phyloP scores from a whole-genome alignment of 352 stramenopile genomes.

The Globisporangium splendens region DNA sequence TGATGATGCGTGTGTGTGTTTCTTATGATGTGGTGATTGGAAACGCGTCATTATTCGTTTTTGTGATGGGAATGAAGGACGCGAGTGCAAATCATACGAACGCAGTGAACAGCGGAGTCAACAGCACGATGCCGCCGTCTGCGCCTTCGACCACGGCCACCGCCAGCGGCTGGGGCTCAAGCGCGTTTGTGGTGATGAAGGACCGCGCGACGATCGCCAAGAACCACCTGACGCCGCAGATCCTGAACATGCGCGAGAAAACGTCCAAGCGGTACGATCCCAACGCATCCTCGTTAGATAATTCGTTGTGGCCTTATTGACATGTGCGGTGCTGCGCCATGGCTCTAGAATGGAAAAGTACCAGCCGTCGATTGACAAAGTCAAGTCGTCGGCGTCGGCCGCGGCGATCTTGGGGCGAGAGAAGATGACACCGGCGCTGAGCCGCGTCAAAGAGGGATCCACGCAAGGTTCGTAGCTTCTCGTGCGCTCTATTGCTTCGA shows the following conservation, averaged over 20 bases:
- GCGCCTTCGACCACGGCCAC: too few relatives aligned
- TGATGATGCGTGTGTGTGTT: too few relatives aligned
- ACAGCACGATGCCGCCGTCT: background rate
- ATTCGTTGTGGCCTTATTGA: slow-evolving; percentile 1
- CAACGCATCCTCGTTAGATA: background rate
- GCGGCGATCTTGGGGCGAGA: slow-evolving; percentile 42
- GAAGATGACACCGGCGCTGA: slow-evolving; percentile 45
- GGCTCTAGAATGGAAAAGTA: slow-evolving; percentile 63
- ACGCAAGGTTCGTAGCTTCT: slow-evolving; percentile 32
- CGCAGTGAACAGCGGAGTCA: background rate
- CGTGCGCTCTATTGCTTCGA: background rate
- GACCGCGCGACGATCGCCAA: slow-evolving; percentile 45
- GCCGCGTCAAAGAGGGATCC: slow-evolving; percentile 66
- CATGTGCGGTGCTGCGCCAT: too few relatives aligned
- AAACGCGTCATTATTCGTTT: background rate
- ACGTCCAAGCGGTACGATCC: slow-evolving; percentile 42
- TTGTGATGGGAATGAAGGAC: background rate
- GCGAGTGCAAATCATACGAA: background rate
- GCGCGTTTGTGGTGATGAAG: slow-evolving; percentile 48
- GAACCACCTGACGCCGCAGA: slow-evolving; percentile 51
- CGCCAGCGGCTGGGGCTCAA: slow-evolving; percentile 16
- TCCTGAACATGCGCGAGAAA: slow-evolving; percentile 46
- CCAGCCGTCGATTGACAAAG: slow-evolving; percentile 70
- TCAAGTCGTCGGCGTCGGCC: slow-evolving; percentile 61
- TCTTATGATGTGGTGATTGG: background rate